Evolutionary conservation across 306 rosid genomes (phyloP), one percentile per base, ranked within the genome.

Genomic region (Alnus rubra): DNA sequence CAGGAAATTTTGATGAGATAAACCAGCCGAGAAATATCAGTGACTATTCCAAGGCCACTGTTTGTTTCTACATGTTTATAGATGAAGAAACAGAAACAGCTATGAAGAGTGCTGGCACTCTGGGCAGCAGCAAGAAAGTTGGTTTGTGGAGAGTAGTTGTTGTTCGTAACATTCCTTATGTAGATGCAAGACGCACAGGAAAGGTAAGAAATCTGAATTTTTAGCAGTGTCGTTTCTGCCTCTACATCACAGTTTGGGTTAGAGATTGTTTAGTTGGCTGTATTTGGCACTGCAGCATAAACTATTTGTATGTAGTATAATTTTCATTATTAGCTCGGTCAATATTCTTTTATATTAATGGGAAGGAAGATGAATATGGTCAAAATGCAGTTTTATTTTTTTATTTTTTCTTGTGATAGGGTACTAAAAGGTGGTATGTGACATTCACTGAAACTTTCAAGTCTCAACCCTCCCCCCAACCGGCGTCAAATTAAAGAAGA

Each of bases 1-100:
- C 91, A 94, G 97, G 93, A 77, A 92, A 91, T 83, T 94, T 94
- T 81, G 98, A 94, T 31, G 89, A 86, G 35, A 88, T 94, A 87
- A 94, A 94, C 81, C 95, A 89, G 86, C 97, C 98, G 37, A 68
- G 37, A 67, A 75, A 88, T 76, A 78, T 94, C 16, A 88, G 93
- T 83, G 92, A 87, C 15, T 82, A 89, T 85, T 85, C 97, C 19
- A 88, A 76, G 95, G 74, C 80, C 76, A 92, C 90, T 13, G 91
- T 90, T 74, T 94, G 98, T 87, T 94, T 94, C 93, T 89, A 76
- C 74, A 87, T 94, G 97, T 94, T 94, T 79, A 85, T 92, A 50
- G 97, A 94, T 74, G 93, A 89, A 85, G 88, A 49, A 71, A 94
- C 97, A 56, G 97, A 94, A 84, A 84, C 81, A 50, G 86, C 84